phyloP scores from a whole-genome alignment of 2,329 filamentous ascomycete species.

The Trichoderma koningiopsis region DNA sequence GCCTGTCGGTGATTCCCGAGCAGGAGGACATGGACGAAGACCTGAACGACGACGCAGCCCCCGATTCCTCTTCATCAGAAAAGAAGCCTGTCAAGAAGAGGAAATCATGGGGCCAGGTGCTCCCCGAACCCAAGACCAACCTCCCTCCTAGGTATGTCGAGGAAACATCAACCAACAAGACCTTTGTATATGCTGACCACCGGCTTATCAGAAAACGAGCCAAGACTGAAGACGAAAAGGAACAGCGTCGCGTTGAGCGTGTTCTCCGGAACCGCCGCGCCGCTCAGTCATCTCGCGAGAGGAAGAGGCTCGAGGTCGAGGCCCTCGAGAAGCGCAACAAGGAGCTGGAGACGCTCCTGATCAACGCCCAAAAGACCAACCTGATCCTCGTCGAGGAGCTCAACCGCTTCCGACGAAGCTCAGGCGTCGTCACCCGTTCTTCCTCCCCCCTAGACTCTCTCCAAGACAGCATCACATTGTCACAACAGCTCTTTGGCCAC shows the following conservation, averaged over 20 bases:
- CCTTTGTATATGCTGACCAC: constrained; percentile 30
- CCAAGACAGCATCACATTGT: constrained; percentile 56
- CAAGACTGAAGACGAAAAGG: constrained; percentile 98
- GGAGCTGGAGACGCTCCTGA: constrained; percentile 66
- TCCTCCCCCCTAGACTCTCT: constrained; percentile 48
- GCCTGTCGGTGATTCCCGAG: constrained; percentile 33
- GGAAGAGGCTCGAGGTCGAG: constrained; percentile 87
- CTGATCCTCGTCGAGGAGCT: constrained; percentile 53
- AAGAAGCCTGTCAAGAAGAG: constrained; percentile 88
- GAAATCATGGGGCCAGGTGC: constrained; percentile 97
- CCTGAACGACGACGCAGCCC: not conserved
- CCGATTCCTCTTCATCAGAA: constrained; percentile 41
- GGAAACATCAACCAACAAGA: not conserved
- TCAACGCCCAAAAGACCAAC: constrained; percentile 60
- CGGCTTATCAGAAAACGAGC: constrained; percentile 73
- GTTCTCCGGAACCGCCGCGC: constrained; percentile 95
- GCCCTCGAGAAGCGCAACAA: constrained; percentile 76
- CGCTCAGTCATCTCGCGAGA: constrained; percentile 93
- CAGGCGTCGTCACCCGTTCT: constrained; percentile 45
- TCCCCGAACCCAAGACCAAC: constrained; percentile 95
- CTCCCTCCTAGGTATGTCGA: constrained; percentile 76
- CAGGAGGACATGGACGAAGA: constrained; percentile 19
- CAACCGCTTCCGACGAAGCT: constrained; percentile 49
- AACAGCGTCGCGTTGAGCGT: constrained; percentile 94
- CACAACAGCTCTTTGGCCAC: constrained; percentile 59